These are phyloP conservation scores for Boletus sp. DNA, from an alignment of 768 basidiomycete genomes.

Conservation along the genomic window DNA sequence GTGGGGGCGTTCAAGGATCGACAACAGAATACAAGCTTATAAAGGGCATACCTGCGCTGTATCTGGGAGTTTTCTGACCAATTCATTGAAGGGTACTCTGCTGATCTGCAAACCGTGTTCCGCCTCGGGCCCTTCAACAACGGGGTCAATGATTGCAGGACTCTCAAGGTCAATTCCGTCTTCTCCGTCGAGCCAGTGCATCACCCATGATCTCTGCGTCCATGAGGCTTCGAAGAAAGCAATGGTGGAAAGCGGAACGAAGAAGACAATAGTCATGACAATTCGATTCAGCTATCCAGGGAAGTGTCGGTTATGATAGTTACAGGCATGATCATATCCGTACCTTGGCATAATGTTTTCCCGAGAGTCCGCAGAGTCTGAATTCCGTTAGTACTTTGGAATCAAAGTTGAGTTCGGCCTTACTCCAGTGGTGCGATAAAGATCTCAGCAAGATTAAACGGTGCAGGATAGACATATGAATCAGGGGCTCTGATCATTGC, in stretches of 20 bases:
- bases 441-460: slow-evolving; percentile 88
- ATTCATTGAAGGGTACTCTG: slow-evolving; percentile 63
- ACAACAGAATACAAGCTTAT: not conserved
- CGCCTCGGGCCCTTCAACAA: slow-evolving; percentile 51
- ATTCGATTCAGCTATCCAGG: slow-evolving; percentile 61
- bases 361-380: slow-evolving; percentile 46
- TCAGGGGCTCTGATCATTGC: slow-evolving; percentile 85
- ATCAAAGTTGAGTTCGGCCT: slow-evolving; percentile 26
- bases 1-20: slow-evolving; percentile 2
- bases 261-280: slow-evolving; percentile 80
- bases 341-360: slow-evolving; percentile 59
- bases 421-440: slow-evolving; percentile 86
- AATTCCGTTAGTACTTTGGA: slow-evolving; percentile 1
- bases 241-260: slow-evolving; percentile 69
- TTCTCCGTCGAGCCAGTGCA: slow-evolving; percentile 58
- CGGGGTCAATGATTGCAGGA: slow-evolving; percentile 55
- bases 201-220: slow-evolving; percentile 59
- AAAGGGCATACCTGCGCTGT: slow-evolving; percentile 55
- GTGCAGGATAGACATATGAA: slow-evolving; percentile 80
- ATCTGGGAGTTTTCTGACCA: slow-evolving; percentile 72
- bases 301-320: slow-evolving; percentile 1
- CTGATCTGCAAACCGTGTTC: slow-evolving; percentile 61
- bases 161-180: slow-evolving; percentile 59
- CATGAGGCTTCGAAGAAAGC: slow-evolving; percentile 69
- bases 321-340: not conserved